phyloP scores from a whole-genome alignment of 78 protist species.

The Anaeramoeba ignava region DNA sequence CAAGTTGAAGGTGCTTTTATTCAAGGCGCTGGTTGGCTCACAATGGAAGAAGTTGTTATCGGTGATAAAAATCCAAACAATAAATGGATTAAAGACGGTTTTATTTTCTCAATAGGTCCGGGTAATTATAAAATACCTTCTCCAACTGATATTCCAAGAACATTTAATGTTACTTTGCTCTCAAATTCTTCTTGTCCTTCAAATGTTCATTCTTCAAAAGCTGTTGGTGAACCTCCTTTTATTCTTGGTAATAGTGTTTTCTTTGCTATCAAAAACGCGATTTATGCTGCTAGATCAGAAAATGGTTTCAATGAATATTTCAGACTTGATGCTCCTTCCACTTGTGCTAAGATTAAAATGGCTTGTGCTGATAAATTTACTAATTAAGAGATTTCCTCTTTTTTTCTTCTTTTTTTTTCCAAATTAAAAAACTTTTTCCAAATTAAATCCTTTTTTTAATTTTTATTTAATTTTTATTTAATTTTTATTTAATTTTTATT shows the following conservation, averaged over 20 bases:
- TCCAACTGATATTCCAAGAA: slow-evolving; percentile 16
- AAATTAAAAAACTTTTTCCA: too few relatives aligned
- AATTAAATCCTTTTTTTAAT: too few relatives aligned
- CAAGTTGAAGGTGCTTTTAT: slow-evolving; percentile 75
- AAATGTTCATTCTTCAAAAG: slow-evolving; percentile 23
- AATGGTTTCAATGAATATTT: background rate
- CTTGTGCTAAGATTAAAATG: background rate
- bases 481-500: too few relatives aligned
- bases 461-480: too few relatives aligned
- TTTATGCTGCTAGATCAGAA: slow-evolving; percentile 24
- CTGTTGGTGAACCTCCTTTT: slow-evolving; percentile 54
- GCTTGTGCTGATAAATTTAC: too few relatives aligned
- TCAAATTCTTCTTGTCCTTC: background rate
- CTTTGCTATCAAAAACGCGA: slow-evolving; percentile 19
- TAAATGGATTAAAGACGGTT: slow-evolving; percentile 23
- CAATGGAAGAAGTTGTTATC: slow-evolving; percentile 44
- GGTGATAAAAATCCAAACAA: background rate
- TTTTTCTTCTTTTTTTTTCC: too few relatives aligned
- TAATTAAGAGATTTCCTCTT: too few relatives aligned
- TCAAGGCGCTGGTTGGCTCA: slow-evolving; percentile 72
- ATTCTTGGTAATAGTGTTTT: slow-evolving; percentile 21
- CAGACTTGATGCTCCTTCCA: background rate
- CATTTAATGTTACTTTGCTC: slow-evolving; percentile 14
- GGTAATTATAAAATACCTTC: slow-evolving; percentile 19
- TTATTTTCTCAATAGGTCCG: slow-evolving; percentile 3